Evolutionary conservation across 1,139 yeast genomes (phyloP).

Genomic region (Saccharomyces hybrid): DNA sequence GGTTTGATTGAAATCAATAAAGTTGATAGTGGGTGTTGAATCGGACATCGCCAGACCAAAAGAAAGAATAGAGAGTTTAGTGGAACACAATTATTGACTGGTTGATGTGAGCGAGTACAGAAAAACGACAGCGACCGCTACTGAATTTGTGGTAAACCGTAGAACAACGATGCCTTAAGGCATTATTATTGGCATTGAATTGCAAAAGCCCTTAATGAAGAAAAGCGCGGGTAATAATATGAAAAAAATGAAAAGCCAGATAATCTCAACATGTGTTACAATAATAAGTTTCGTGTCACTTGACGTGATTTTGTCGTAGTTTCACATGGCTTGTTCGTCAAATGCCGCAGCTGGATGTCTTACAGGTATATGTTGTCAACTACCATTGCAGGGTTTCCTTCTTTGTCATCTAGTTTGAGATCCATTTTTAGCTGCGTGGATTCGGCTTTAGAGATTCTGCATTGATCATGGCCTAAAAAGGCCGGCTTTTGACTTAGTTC

Average conservation of each 20-base stretch:
- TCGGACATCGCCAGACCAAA: constrained; percentile 11
- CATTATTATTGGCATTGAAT: background rate
- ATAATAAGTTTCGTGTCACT: background rate
- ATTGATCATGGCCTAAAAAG: background rate
- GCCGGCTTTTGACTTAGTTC: background rate
- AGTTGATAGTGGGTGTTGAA: constrained; percentile 20
- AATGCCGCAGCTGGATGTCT: background rate
- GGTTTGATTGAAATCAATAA: constrained; percentile 79
- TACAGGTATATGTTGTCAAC: background rate
- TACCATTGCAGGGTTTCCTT: background rate
- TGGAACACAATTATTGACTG: background rate
- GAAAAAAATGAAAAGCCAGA: background rate
- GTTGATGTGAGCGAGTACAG: background rate
- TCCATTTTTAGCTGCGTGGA: background rate
- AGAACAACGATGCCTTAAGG: background rate
- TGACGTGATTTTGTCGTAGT: background rate
- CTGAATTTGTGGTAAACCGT: background rate
- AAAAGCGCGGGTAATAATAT: background rate
- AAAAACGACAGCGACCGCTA: background rate
- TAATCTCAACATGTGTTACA: background rate
- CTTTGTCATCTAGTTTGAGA: background rate
- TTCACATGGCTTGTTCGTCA: background rate
- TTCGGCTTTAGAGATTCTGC: background rate
- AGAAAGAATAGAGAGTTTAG: background rate
- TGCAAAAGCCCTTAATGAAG: background rate